Percentiles rank a stretch among this genome's conserved stretches.
Conservation (phyloP, 192 early-diverging fungal genomes). For the Backusella luteola region DNA sequence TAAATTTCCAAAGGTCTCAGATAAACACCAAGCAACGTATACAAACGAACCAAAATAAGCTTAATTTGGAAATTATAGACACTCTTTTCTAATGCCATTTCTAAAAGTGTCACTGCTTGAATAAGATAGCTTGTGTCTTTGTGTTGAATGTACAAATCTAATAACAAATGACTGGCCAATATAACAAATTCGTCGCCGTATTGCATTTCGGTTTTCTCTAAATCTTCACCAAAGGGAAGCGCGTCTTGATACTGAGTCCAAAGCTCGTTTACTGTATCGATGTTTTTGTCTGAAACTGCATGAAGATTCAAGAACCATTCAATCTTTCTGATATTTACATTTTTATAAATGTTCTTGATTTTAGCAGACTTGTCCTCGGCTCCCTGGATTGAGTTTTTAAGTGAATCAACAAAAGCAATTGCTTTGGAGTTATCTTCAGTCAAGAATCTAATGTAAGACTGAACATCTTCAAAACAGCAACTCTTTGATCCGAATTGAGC, state of each 20-base stretch:
- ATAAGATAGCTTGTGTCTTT: slow-evolving; percentile 39
- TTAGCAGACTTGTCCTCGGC: slow-evolving; percentile 35
- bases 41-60: slow-evolving; percentile 82
- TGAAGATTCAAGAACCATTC: slow-evolving; percentile 34
- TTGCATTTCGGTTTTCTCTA: slow-evolving; percentile 73
- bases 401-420: slow-evolving; percentile 33
- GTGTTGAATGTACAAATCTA: slow-evolving; percentile 52
- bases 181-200: slow-evolving; percentile 79
- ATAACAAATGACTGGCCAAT: slow-evolving; percentile 55
- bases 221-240: slow-evolving; percentile 47
- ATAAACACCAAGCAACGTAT: slow-evolving; percentile 66
- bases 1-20: slow-evolving; percentile 59
- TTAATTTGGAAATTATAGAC: slow-evolving; percentile 84
- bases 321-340: slow-evolving; percentile 39
- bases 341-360: slow-evolving; percentile 37
- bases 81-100: slow-evolving; percentile 72
- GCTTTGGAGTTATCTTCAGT: slow-evolving; percentile 16
- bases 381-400: slow-evolving; percentile 27
- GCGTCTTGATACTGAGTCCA: slow-evolving; percentile 42
- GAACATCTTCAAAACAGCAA: slow-evolving; percentile 78
- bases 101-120: slow-evolving; percentile 65
- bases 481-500: slow-evolving; percentile 59
- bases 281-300: neutral
- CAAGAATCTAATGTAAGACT: slow-evolving; percentile 49
- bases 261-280: slow-evolving; percentile 36